Evolutionary conservation across 768 basidiomycete genomes (phyloP).

Genomic region (Termitomyces eurrhizus): DNA sequence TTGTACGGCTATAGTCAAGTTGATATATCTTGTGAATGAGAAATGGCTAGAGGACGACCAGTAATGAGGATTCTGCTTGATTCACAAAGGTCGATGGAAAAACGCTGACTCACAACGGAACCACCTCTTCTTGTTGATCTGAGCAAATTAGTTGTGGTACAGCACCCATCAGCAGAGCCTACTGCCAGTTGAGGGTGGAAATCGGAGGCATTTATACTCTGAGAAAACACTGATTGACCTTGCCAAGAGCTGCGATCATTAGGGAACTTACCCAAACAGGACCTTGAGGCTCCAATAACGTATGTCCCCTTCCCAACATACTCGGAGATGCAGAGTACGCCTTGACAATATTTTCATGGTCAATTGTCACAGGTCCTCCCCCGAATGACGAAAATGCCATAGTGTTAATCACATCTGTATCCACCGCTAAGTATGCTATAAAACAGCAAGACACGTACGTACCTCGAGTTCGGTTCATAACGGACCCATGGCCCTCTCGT

Average conservation of each 20-base stretch:
- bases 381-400: slow-evolving; percentile 64
- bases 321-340: slow-evolving; percentile 67
- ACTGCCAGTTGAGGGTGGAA: slow-evolving; percentile 85
- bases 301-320: slow-evolving; percentile 72
- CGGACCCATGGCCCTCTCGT: slow-evolving; percentile 60
- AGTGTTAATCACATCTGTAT: slow-evolving; percentile 64
- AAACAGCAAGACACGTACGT: neutral
- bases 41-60: slow-evolving; percentile 50
- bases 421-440: neutral
- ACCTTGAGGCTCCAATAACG: slow-evolving; percentile 69
- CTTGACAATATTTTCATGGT: slow-evolving; percentile 81
- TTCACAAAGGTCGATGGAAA: neutral
- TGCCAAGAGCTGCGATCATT: neutral
- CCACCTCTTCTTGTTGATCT: slow-evolving; percentile 68
- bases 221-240: neutral
- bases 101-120: slow-evolving; percentile 50
- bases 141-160: slow-evolving; percentile 68
- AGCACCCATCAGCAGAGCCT: slow-evolving; percentile 81
- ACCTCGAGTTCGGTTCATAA: slow-evolving; percentile 81
- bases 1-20: slow-evolving; percentile 79
- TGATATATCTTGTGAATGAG: slow-evolving; percentile 79
- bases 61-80: neutral
- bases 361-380: slow-evolving; percentile 72
- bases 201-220: slow-evolving; percentile 76
- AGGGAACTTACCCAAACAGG: slow-evolving; percentile 75